Evolutionary conservation across 2,329 filamentous ascomycete species (phyloP).

Genomic region (Verticillium dahliae): DNA sequence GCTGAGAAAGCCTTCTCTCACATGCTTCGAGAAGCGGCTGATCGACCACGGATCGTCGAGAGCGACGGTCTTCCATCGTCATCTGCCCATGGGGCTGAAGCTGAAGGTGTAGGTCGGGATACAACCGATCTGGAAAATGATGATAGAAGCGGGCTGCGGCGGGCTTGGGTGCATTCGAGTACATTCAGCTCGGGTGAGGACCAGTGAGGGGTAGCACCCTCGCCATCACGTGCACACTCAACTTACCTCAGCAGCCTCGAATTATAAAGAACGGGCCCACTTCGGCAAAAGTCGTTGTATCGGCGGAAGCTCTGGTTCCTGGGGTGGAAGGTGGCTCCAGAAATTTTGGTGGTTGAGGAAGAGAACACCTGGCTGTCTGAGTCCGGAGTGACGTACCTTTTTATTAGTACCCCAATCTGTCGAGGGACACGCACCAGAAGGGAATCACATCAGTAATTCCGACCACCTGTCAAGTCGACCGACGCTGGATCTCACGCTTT

Average conservation of each 20-base stretch:
- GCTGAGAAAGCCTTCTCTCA: neutral
- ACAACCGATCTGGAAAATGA: no score
- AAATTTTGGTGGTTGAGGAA: conserved; percentile 4
- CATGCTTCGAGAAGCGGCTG: neutral
- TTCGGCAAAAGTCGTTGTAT: neutral
- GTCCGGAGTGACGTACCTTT: conserved; percentile 5
- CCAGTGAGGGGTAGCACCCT: neutral
- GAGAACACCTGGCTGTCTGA: conserved; percentile 14
- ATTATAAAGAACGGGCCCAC: neutral
- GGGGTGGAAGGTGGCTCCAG: neutral
- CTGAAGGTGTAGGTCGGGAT: no score
- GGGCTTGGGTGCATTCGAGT: neutral
- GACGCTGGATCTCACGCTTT: neutral
- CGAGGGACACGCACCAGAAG: neutral
- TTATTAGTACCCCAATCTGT: neutral
- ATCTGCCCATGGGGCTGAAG: neutral
- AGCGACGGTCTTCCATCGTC: neutral
- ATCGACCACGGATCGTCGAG: neutral
- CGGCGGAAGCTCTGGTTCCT: neutral
- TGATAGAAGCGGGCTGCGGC: no score
- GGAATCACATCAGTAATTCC: neutral
- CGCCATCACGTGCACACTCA: neutral
- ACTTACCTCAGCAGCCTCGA: neutral
- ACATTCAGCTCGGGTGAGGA: neutral
- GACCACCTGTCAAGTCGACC: neutral